Base-by-base conservation (phyloP, 2,329 filamentous ascomycete species). In the Colletotrichum lini region DNA sequence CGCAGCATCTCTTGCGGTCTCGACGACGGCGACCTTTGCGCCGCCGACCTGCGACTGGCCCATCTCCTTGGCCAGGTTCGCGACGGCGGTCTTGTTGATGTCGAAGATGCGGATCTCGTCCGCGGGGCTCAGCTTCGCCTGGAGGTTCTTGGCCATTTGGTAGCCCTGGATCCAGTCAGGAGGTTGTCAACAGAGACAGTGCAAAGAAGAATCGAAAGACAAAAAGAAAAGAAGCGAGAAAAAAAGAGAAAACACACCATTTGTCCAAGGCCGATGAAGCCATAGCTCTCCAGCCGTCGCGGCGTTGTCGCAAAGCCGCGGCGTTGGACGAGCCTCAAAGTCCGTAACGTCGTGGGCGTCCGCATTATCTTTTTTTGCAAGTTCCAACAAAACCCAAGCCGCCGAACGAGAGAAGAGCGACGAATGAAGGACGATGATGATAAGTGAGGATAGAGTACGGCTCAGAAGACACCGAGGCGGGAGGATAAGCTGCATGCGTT, bases 121-220 rank as follows among this genome's bases (percentile, higher is more conserved):
- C 53, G 77, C 80, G 1, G 87, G 80, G 38, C 81, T 77, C 44
- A 90, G 82, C 78, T 89, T 90, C 42, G 86, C 82, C 78, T 89
- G 88, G 4, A 91, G 84, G 77, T 90, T 91, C 80, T 85, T 87
- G 72, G 88, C 89, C 89, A 91, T 90, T 81, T 89, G 88, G 75
- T 87, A 90, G 52, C 89, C 89, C 88, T 90, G 60, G 7, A 38
- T 10, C 2, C 9, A 1, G 35, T 38, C 9, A 52, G 26, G 54
- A 8, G 0, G 18, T 66, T n/a, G 35, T 53, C 30, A 21, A 38
- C 40, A 26, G 26, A 21, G 2, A 38, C 1, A 10, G 0, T 9
- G 35, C 12, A 2, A 38, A 38, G 9, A 10, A 1, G 8, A 47
- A 56, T 9, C 10, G 5, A 3, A 38, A 38, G 35, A 38, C 35